A percentile compares a stretch with the other conserved stretches of the same genome.
phyloP scores from a whole-genome alignment of 1,139 yeast species.

The Hansenula anomala region DNA sequence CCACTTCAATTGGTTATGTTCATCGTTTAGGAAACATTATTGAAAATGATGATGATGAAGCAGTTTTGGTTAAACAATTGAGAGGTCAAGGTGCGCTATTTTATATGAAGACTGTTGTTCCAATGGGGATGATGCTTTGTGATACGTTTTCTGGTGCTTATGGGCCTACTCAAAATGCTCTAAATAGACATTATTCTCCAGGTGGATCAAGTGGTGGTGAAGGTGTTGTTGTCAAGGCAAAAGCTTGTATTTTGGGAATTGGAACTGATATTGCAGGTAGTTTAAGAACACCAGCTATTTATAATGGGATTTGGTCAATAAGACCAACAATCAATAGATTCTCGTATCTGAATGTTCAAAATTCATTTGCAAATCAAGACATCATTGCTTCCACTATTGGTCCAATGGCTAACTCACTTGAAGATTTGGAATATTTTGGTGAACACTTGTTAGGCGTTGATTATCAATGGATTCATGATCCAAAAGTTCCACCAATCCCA shows the following conservation, averaged over 20 bases:
- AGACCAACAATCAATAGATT: conserved; percentile 48
- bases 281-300: conserved; percentile 51
- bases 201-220: conserved; percentile 64
- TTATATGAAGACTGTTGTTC: conserved; percentile 51
- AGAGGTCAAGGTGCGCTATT: conserved; percentile 48
- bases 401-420: conserved; percentile 55
- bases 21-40: conserved; percentile 35
- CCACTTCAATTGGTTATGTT: conserved; percentile 42
- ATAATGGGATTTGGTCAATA: conserved; percentile 49
- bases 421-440: conserved; percentile 62
- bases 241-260: conserved; percentile 47
- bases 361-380: conserved; percentile 56
- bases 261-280: conserved; percentile 69
- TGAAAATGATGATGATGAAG: conserved; percentile 30
- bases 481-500: conserved; percentile 48
- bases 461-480: conserved; percentile 67
- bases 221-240: conserved; percentile 44
- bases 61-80: conserved; percentile 37
- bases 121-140: conserved; percentile 48
- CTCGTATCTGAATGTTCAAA: conserved; percentile 43
- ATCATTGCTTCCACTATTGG: conserved; percentile 54
- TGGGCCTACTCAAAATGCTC: conserved; percentile 43
- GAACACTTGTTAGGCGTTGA: conserved; percentile 41
- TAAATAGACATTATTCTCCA: conserved; percentile 35
- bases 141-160: conserved; percentile 40